Percentiles rank a stretch among this genome's conserved stretches.
These are phyloP conservation scores for Nissolia schottii DNA, from an alignment of 306 rosid species.

Conservation along the genomic window DNA sequence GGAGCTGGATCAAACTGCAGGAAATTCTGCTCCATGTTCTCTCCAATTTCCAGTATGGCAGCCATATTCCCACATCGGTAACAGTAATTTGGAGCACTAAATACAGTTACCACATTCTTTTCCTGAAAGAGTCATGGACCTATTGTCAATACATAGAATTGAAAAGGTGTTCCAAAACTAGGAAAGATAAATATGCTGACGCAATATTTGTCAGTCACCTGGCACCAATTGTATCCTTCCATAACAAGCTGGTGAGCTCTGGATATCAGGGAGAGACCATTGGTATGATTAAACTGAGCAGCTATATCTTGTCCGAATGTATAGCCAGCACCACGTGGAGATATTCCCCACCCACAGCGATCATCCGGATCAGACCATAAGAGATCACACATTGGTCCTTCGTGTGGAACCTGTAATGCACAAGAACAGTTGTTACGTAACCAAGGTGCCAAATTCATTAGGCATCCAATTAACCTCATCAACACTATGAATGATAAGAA, in stretches of 20 bases:
- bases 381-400: slow-evolving; percentile 99
- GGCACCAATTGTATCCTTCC: slow-evolving; percentile 99
- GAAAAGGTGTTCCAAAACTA: background rate
- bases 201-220: slow-evolving; percentile 44
- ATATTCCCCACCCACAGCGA: slow-evolving; percentile 99
- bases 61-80: slow-evolving; percentile 99
- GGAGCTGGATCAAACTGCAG: slow-evolving; percentile 99
- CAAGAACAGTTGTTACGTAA: slow-evolving; percentile 13
- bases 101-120: slow-evolving; percentile 93
- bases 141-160: slow-evolving; percentile 5
- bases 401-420: slow-evolving; percentile 84
- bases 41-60: slow-evolving; percentile 93
- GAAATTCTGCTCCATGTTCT: slow-evolving; percentile 95
- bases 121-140: slow-evolving; percentile 48
- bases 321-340: slow-evolving; percentile 99
- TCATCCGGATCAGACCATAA: slow-evolving; percentile 99
- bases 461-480: background rate
- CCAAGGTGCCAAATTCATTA: background rate
- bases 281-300: slow-evolving; percentile 84
- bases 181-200: background rate
- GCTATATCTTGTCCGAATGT: slow-evolving; percentile 99
- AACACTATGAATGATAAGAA: background rate
- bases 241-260: slow-evolving; percentile 99
- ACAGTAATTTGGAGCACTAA: slow-evolving; percentile 98
- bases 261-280: slow-evolving; percentile 90